Evolutionary conservation across 306 rosid genomes (phyloP).

Genomic region (peach (Prunus persica)): DNA sequence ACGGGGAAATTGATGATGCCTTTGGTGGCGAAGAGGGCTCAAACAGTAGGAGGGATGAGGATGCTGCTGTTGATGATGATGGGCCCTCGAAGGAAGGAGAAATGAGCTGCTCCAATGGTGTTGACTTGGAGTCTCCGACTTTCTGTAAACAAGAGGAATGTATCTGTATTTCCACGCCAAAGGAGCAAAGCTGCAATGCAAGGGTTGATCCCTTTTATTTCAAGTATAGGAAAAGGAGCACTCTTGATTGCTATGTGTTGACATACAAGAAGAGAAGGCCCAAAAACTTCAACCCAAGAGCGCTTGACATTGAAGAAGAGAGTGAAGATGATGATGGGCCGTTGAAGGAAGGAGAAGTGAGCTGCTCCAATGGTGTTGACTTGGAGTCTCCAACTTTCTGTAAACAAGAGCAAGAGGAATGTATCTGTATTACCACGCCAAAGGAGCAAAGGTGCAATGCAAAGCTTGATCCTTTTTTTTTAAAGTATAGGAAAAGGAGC

Average conservation of each 20-base stretch:
- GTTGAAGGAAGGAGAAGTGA: slow-evolving; percentile 50
- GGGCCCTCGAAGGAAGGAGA: slow-evolving; percentile 38
- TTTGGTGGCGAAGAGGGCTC: slow-evolving; percentile 35
- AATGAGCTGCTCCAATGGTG: slow-evolving; percentile 44
- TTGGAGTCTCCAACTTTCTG: slow-evolving; percentile 26
- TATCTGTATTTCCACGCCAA: neutral
- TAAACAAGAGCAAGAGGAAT: slow-evolving; percentile 34
- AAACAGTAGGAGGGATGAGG: slow-evolving; percentile 27
- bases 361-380: slow-evolving; percentile 43
- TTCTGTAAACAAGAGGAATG: slow-evolving; percentile 31
- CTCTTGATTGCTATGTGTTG: slow-evolving; percentile 31
- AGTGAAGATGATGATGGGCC: slow-evolving; percentile 24
- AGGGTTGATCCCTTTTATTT: slow-evolving; percentile 31
- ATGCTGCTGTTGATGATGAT: slow-evolving; percentile 28
- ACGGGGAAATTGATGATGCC: slow-evolving; percentile 31
- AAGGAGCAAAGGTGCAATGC: slow-evolving; percentile 26
- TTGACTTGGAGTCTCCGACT: slow-evolving; percentile 30
- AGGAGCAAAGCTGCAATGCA: slow-evolving; percentile 27
- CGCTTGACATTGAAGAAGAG: slow-evolving; percentile 28
- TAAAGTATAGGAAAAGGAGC: slow-evolving; percentile 27
- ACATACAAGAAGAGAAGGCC: slow-evolving; percentile 50
- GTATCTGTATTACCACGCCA: neutral
- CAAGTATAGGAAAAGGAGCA: slow-evolving; percentile 27
- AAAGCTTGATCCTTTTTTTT: slow-evolving; percentile 30
- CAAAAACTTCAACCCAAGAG: neutral